Evolutionary conservation across 345 rosid genomes (phyloP), one percentile per base, ranked within the genome.

Genomic region (Isatis tinctoria): DNA sequence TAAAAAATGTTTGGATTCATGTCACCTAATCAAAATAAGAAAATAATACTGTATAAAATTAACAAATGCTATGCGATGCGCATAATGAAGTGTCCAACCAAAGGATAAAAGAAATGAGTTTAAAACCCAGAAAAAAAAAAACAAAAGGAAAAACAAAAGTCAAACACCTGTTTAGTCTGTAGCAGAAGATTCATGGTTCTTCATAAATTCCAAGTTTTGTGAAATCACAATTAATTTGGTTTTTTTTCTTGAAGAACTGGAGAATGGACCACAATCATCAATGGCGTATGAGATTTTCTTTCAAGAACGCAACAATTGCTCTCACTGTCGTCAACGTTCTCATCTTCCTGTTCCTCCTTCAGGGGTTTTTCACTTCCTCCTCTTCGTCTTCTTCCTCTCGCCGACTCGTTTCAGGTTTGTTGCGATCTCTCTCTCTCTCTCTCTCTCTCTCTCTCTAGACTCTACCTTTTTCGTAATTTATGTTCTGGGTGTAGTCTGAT

Each of bases 221-320:
- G 24, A 60, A 60, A 47, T 61, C 33, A 66, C 10, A 37, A 27
- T 47, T 60, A 37, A 28, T 37, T 27, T 53, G 13, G 59, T 33
- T 41, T 59, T 39, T 0, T 30, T 30, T 30, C 5, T 1, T 30
- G 4, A 4, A 33, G 13, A 17, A 10, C 18, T 10, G 18, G 35
- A 14, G 30, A 33, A 75, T 68, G 74, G 74, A 77, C 37, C 75
- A 60, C 28, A 24, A 27, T 56, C 61, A 75, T 44, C 70, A 87
- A 9, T 83, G 86, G 89, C 84, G 88, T 65, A 10, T 79, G 68
- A 89, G 88, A 39, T 81, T 93, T 60, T 88, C 97, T 12, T 91
- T 88, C 84, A 91, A 87, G 83, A 89, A 80, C 83, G 96, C 89
- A 0, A 93, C 97, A 47, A 85, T 93, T 28, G 66, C 81, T 16